Base-by-base conservation (phyloP, 2,329 filamentous ascomycete species). In the Paraconiothyrium brasiliense region DNA sequence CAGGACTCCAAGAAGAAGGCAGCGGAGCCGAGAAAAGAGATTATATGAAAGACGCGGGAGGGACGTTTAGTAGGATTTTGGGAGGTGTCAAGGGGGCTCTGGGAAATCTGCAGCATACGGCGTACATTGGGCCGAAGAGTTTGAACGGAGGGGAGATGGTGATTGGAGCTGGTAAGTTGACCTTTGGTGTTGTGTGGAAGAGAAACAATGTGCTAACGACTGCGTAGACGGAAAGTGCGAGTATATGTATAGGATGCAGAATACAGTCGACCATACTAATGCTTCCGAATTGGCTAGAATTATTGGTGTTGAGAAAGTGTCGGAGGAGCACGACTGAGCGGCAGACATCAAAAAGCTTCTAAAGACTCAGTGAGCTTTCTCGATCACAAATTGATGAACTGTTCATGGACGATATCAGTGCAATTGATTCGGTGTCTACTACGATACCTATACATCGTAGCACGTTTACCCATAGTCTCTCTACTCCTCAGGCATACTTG, bases 401-500 rank as follows among this genome's bases (percentile, higher is more conserved):
- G 27, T 30, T 30, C 27, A 30, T 30, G 27, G 2, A 30, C 27
- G 4, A 30, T 30, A 30, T 4, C 6, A 4, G 27, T 30, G 6
- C 27, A 6, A 30, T 1, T 4, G 27, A 30, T 30, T 4, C 27
- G 27, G 27, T 30, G 27, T 30, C 27, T 30, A 30, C 27, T 4
- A 30, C 27, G 27, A 30, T 30, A 4, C 27, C 27, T 30, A 30
- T 30, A 30, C 27, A 4, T 30, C 27, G 27, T 4, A 30, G 27
- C 27, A 30, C 27, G 27, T 30, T 6, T 30, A 30, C 27, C 27
- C 27, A 30, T 30, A 6, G 27, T 37, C 35, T 4, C 11, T 3
- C 8, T 14, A 14, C 35, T 37, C 27, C 47, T 37, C 66, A 70
- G 35, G 75, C 76, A 59, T 76, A 78, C 59, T 78, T 78, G 66